Base-by-base conservation (phyloP, 1,139 yeast species). In the Meyerozyma guilliermondii region DNA sequence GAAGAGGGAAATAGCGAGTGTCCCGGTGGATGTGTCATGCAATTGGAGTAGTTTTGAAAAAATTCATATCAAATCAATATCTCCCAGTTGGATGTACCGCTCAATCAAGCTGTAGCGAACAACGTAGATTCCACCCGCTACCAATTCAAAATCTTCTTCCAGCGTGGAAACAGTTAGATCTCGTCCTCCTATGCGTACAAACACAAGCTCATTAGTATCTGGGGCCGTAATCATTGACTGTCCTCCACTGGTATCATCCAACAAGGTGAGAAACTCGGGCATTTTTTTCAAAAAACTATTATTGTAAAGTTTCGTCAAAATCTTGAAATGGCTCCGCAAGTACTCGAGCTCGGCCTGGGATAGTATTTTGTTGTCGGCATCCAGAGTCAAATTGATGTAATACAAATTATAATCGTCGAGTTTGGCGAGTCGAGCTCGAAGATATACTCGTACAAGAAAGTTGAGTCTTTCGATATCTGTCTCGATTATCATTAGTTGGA, bases 401-500 rank as follows among this genome's bases (percentile, higher is more conserved):
- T 66, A 79, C 4, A 86, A 66, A 17, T 88, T 72, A 60, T 69
- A 82, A 48, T 71, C 73, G 64, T 89, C 96, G 37, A 91, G 75
- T 56, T 86, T 87, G 38, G 74, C 62, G 39, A 94, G 65, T 44
- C 99, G 70, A 3, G 92, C 76, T 46, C 98, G 74, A 30, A 91
- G 69, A 58, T 88, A 91, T 22, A 89, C 76, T 43, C 98, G 69
- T 16, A 91, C 71, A 36, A 92, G 65, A 58, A 83, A 92, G 54
- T 85, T 88, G 39, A 88, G 77, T 45, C 98, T 68, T 55, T 92
- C 98, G 23, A 92, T 74, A 54, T 92, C 98, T 4, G 95, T 85
- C 58, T 92, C 98, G 48, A 91, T 82, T 16, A 94, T 77, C 71
- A 92, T 79, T 36, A 91, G 68, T 46, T 85, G 84, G 44, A 92